Evolutionary conservation across 306 rosid genomes (phyloP), one percentile per base, ranked within the genome.

Genomic region (Ziziphus jujuba): DNA sequence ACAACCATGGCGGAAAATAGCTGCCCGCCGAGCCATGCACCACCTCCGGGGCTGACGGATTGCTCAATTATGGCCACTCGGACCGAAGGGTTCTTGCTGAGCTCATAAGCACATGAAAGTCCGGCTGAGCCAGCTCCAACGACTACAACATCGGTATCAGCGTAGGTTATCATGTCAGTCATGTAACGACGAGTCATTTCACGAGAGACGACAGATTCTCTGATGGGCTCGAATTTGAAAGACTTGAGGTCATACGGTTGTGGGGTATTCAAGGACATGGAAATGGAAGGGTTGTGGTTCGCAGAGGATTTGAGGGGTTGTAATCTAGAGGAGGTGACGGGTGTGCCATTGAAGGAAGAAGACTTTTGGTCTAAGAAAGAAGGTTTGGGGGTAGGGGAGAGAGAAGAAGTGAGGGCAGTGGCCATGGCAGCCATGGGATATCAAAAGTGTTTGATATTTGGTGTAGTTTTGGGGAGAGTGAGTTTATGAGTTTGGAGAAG

Each of bases 1-100:
- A 93, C 99, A n/a, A 93, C 76, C 99, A 95, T 90, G 67, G 97
- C 95, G 14, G 99, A 95, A 79, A 95, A 95, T 38, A 95, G 99
- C 61, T 95, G 97, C 10, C 97, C 97, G 0, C 97, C 97, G 65
- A 95, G 96, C 99, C 99, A 95, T 0, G 97, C 96, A 43, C 97
- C 99, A 1, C 99, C 96, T 5, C 97, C 96, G 28, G 97, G 99
- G 81, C 96, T 90, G 28, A 95, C 96, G 13, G 97, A 95, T 65
- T 95, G 99, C 64, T 95, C 96, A 51, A 95, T 84, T 2, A 95
- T 95, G 50, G 99, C 97, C 1, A 90, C 71, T 35, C 66, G 49
- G 69, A 95, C 72, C 6, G 74, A 24, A 0, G 97, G 96, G 77
- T 90, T 76, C 76, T 95, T 95, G 85, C 97, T 90, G 72, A 95